Evolutionary conservation across 2,329 filamentous ascomycete species (phyloP), one percentile per base, ranked within the genome.

Genomic region (Neoscytalidium dimidiatum): DNA sequence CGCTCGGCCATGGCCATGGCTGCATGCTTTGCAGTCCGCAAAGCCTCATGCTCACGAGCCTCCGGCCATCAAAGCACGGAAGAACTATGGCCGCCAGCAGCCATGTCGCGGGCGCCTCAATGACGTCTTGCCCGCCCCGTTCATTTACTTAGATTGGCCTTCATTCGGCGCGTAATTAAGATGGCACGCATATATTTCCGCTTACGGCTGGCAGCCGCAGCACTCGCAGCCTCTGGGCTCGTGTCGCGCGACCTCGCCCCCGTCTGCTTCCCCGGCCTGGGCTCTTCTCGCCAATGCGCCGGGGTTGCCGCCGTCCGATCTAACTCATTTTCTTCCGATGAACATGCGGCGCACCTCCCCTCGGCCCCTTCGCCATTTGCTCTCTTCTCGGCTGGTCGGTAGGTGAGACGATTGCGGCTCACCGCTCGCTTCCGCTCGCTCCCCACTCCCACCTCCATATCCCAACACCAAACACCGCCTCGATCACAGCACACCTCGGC

Each of bases 61-160:
- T 46, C 43, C 35, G 35, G 23, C 38, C 53, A 44, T 28, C 38
- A 41, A 58, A 29, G 56, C 38, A 46, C 56, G 56, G 56, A 60
- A 38, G 38, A 60, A 60, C 33, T 29, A 28, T 19, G 52, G 8
- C 33, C 33, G 21, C 23, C 17, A 35, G n/a, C 52, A 33, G 19
- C 29, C 33, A 28, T 29, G 31, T 13, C 38, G 38, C n/a, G 23
- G 35, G 26, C 53, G 35, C 38, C 17, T 7, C 14, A 5, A 46
- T 28, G 56, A 52, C 48, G 48, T 33, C 56, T 44, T 26, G 41
- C 13, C 56, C 38, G 28, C 26, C 26, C 56, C 28, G n/a, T 60
- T 60, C 56, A 60, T 60, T 46, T 60, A 60, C 46, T 60, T 60
- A 60, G 56, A 60, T 60, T 60, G 56, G 17, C 4, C 17, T 29